phyloP scores from a whole-genome alignment of 2,329 filamentous ascomycete genomes.

The Aspergillus phoenicis region DNA sequence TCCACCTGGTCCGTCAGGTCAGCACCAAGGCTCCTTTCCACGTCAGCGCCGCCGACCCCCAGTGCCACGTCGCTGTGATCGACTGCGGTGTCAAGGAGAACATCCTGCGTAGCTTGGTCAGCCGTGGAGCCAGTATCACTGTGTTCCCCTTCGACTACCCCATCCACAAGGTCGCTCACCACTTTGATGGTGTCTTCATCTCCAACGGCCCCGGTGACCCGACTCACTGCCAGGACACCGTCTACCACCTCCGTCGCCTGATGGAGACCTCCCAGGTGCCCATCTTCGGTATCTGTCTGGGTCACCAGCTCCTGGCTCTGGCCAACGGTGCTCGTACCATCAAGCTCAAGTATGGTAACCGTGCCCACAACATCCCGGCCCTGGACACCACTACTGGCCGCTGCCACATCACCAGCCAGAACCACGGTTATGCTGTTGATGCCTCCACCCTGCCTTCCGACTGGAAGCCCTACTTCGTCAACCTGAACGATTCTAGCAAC shows the following conservation, averaged over 20 bases:
- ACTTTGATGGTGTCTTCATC: constrained; percentile 99
- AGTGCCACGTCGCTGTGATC: constrained; percentile 88
- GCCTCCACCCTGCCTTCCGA: constrained; percentile 76
- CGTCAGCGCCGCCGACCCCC: constrained; percentile 78
- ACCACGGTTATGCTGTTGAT: constrained; percentile 96
- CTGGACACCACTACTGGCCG: constrained; percentile 92
- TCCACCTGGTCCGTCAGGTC: constrained; percentile 93
- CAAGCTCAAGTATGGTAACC: constrained; percentile 99
- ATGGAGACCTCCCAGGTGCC: constrained; percentile 91
- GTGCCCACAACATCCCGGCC: constrained; percentile 96
- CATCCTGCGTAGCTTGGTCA: constrained; percentile 91
- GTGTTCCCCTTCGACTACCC: constrained; percentile 96
- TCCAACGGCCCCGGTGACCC: constrained; percentile 98
- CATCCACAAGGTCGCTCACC: constrained; percentile 95
- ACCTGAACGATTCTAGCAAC: constrained; percentile 96
- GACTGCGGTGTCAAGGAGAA: constrained; percentile 99
- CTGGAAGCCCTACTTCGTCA: constrained; percentile 98
- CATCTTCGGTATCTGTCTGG: constrained; percentile 96
- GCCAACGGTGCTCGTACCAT: constrained; percentile 85
- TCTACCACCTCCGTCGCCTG: constrained; percentile 85
- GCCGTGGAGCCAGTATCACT: constrained; percentile 87
- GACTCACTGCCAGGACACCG: constrained; percentile 91
- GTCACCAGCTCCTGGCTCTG: constrained; percentile 91
- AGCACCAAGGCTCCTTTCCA: constrained; percentile 99
- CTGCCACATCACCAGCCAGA: constrained; percentile 98